phyloP scores from a whole-genome alignment of 257 asterid genomes.

The Sherardia arvensis region DNA sequence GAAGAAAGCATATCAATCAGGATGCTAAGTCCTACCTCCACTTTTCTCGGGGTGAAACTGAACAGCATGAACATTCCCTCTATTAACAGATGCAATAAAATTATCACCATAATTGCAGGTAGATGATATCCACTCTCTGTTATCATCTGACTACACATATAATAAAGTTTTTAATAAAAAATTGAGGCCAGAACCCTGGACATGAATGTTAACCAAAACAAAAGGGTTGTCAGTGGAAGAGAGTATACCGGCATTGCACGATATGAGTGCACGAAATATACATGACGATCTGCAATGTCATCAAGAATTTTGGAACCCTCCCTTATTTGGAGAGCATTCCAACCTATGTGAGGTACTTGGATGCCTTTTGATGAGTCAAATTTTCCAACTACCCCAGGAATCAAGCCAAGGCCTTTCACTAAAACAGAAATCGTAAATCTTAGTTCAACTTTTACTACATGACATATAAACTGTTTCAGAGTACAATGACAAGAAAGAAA shows the following conservation, averaged over 20 bases:
- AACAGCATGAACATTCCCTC: slow-evolving; percentile 91
- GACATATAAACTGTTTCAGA: neutral
- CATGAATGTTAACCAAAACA: neutral
- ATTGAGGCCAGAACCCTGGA: slow-evolving; percentile 3
- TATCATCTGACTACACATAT: slow-evolving; percentile 57
- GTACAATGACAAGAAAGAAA: neutral
- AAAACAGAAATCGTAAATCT: slow-evolving; percentile 14
- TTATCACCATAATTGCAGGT: slow-evolving; percentile 70
- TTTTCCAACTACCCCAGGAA: slow-evolving; percentile 90
- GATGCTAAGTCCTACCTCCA: slow-evolving; percentile 52
- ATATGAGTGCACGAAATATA: slow-evolving; percentile 92
- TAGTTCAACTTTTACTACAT: slow-evolving; percentile 13
- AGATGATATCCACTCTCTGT: slow-evolving; percentile 82
- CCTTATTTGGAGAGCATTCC: slow-evolving; percentile 68
- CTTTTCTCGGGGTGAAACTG: slow-evolving; percentile 99
- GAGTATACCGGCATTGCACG: slow-evolving; percentile 75
- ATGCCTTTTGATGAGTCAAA: slow-evolving; percentile 81
- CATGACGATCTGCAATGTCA: slow-evolving; percentile 71
- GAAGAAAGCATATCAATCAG: no score
- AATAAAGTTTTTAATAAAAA: neutral
- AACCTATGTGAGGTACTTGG: slow-evolving; percentile 94
- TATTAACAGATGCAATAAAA: slow-evolving; percentile 75
- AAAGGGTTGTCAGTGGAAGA: neutral
- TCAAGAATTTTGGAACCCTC: slow-evolving; percentile 65
- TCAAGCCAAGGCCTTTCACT: slow-evolving; percentile 94